Conservation (phyloP, 1,139 yeast genomes). For the Yarrowia galli region DNA sequence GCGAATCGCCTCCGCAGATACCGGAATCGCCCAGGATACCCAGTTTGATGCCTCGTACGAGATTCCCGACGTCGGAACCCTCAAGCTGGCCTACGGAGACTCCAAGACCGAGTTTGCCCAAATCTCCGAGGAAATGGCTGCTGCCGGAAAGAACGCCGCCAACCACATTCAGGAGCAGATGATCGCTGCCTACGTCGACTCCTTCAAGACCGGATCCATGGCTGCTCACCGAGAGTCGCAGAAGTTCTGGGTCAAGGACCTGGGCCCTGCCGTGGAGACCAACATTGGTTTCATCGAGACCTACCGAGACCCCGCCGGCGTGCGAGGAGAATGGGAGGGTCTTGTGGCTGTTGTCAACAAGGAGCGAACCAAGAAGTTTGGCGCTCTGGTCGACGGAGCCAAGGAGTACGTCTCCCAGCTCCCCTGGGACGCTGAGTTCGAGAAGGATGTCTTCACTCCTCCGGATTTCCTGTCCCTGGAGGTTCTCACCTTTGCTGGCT, state of each 20-base stretch:
- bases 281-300: conserved; percentile 92
- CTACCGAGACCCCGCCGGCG: conserved; percentile 90
- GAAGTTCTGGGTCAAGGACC: conserved; percentile 84
- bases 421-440: conserved; percentile 80
- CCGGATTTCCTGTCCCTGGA: conserved; percentile 92
- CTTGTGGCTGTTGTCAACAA: conserved; percentile 91
- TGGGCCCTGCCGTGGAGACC: conserved; percentile 83
- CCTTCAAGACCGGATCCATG: conserved; percentile 84
- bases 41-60: conserved; percentile 52
- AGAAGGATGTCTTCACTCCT: conserved; percentile 85
- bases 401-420: conserved; percentile 66
- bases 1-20: conserved; percentile 48
- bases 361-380: conserved; percentile 82
- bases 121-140: conserved; percentile 62
- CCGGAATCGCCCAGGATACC: conserved; percentile 37
- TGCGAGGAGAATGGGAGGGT: conserved; percentile 94
- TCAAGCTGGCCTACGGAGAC: conserved; percentile 72
- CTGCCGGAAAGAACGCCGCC: conserved; percentile 70
- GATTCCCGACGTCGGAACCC: conserved; percentile 51
- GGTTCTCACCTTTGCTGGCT: conserved; percentile 86
- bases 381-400: conserved; percentile 71
- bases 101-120: conserved; percentile 67
- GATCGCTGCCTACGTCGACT: conserved; percentile 68
- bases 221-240: conserved; percentile 86
- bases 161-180: conserved; percentile 73